Evolutionary conservation across 2,329 filamentous ascomycete species (phyloP).

Genomic region (Diatrype stigma): DNA sequence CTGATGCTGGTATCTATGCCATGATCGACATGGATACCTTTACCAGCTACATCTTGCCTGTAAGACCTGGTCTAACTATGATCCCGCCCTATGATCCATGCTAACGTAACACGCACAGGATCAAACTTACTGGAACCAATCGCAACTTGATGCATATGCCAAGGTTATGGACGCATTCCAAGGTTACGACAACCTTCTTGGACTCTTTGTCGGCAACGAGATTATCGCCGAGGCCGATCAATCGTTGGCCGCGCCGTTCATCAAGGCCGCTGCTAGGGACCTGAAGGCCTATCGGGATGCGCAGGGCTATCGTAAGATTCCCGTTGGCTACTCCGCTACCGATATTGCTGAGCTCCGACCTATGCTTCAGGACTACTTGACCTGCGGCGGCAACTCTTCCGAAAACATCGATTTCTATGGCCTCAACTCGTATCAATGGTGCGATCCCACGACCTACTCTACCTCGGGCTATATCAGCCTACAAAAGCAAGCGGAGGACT

Average conservation of each 20-base stretch:
- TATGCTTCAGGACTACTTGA: constrained; percentile 67
- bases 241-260: constrained; percentile 68
- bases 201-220: constrained; percentile 87
- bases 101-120: constrained; percentile 34
- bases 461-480: constrained; percentile 67
- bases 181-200: constrained; percentile 73
- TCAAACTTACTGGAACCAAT: constrained; percentile 66
- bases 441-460: constrained; percentile 54
- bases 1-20: constrained; percentile 76
- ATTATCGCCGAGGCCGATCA: constrained; percentile 63
- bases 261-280: constrained; percentile 77
- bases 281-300: constrained; percentile 75
- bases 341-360: constrained; percentile 69
- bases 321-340: constrained; percentile 81
- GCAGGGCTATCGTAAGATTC: constrained; percentile 75
- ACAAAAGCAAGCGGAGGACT: constrained; percentile 61
- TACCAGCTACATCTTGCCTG: constrained; percentile 61
- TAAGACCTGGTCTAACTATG: constrained; percentile 27
- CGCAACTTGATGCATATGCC: constrained; percentile 64
- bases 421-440: constrained; percentile 84
- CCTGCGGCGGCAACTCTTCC: constrained; percentile 65
- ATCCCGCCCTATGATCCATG: background rate
- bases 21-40: constrained; percentile 81
- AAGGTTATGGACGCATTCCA: constrained; percentile 75
- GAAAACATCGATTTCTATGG: constrained; percentile 80